phyloP scores from a whole-genome alignment of 1,139 yeast genomes.

The Taphrina wiesneri region DNA sequence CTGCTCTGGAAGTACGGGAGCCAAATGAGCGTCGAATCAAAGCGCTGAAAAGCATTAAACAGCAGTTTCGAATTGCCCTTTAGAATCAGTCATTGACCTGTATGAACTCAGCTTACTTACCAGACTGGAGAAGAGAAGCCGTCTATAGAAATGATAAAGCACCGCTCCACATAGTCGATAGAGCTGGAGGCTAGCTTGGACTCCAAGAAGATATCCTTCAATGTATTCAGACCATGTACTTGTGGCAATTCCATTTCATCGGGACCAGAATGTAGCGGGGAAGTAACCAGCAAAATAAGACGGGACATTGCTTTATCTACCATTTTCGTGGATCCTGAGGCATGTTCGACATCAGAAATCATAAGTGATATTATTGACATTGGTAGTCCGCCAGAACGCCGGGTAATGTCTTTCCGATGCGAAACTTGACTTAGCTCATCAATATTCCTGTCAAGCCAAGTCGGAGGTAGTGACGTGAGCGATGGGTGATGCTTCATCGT shows the following conservation, averaged over 20 bases:
- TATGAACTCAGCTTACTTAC: neutral
- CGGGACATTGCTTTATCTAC: conserved; percentile 55
- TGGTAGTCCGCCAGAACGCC: conserved; percentile 93
- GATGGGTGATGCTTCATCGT: conserved; percentile 41
- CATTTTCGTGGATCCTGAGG: conserved; percentile 44
- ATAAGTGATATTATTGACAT: conserved; percentile 71
- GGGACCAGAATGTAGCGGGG: conserved; percentile 51
- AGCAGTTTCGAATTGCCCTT: conserved; percentile 87
- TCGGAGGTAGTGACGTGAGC: conserved; percentile 49
- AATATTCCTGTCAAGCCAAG: conserved; percentile 62
- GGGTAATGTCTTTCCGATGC: conserved; percentile 68
- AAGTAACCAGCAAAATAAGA: conserved; percentile 44
- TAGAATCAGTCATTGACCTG: neutral
- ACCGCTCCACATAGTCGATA: conserved; percentile 56
- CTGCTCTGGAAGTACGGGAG: conserved; percentile 49
- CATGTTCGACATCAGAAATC: conserved; percentile 53
- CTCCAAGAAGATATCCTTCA: conserved; percentile 71
- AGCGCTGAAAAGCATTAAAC: conserved; percentile 88
- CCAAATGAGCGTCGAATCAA: conserved; percentile 79
- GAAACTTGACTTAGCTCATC: conserved; percentile 51
- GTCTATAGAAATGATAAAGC: conserved; percentile 60
- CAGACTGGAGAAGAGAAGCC: conserved; percentile 52
- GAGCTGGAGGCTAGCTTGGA: conserved; percentile 60
- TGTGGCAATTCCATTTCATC: conserved; percentile 75
- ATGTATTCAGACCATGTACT: conserved; percentile 88